These are phyloP conservation scores for Blastobotrys aristatus DNA, from an alignment of 1,139 yeast genomes.

Conservation along the genomic window DNA sequence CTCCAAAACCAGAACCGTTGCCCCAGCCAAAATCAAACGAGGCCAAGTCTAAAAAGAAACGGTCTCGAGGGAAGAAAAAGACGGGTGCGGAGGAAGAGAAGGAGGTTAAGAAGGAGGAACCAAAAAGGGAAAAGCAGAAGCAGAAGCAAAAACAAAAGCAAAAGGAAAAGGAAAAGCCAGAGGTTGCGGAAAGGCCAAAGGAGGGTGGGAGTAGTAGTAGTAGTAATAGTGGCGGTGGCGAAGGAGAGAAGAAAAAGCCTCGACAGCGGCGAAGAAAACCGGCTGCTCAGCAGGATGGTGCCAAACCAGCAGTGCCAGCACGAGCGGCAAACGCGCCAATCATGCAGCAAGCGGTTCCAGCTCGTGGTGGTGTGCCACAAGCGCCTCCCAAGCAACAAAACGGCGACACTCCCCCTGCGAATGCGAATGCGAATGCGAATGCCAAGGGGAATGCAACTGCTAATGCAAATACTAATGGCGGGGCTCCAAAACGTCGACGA, in stretches of 20 bases:
- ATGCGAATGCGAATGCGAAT: neutral
- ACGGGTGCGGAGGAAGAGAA: neutral
- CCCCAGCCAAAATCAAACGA: neutral
- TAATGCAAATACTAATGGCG: too few species aligned
- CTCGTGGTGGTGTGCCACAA: neutral
- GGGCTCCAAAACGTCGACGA: too few species aligned
- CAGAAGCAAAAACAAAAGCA: neutral
- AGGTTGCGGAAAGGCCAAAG: neutral
- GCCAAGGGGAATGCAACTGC: too few species aligned
- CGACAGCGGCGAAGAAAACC: neutral
- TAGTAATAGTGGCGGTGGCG: neutral
- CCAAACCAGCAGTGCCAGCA: neutral
- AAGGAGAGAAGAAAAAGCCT: neutral
- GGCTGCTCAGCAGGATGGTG: neutral
- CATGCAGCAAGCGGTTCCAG: constrained; percentile 2
- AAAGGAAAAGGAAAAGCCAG: neutral
- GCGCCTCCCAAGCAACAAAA: neutral
- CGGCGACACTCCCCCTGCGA: neutral
- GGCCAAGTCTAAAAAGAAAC: neutral
- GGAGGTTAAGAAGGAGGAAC: neutral
- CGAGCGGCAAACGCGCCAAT: neutral
- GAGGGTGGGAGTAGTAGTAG: neutral
- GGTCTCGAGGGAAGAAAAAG: constrained; percentile 2
- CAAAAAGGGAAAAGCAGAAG: neutral
- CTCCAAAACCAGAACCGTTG: constrained; percentile 3